Evolutionary conservation across 2,329 filamentous ascomycete genomes (phyloP).

Genomic region (Camillea tinctor): DNA sequence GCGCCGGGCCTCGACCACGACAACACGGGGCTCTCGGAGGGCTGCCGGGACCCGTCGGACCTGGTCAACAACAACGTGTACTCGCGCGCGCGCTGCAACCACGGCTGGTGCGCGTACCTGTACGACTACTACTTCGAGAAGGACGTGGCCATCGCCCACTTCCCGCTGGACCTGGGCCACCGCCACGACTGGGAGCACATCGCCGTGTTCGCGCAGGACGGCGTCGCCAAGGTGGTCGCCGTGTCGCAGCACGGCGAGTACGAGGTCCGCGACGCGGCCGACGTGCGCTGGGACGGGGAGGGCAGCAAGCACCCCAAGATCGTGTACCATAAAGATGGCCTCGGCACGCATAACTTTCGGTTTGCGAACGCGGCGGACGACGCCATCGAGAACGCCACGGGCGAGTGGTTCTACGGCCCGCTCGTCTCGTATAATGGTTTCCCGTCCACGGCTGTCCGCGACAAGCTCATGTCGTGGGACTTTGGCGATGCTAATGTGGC

Average conservation of each 20-base stretch:
- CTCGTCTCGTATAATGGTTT: slow-evolving; percentile 31
- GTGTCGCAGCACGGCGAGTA: slow-evolving; percentile 32
- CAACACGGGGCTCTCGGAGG: slow-evolving; percentile 25
- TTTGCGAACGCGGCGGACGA: slow-evolving; percentile 30
- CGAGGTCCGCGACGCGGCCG: slow-evolving; percentile 22
- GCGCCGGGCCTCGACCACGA: slow-evolving; percentile 31
- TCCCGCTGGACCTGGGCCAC: slow-evolving; percentile 35
- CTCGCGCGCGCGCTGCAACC: slow-evolving; percentile 42
- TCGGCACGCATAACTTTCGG: slow-evolving; percentile 30
- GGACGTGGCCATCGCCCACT: slow-evolving; percentile 34
- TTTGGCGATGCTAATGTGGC: slow-evolving; percentile 28
- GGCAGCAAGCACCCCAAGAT: slow-evolving; percentile 25
- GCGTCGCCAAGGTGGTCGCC: slow-evolving; percentile 25
- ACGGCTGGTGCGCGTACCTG: slow-evolving; percentile 43
- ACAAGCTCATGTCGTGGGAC: slow-evolving; percentile 26
- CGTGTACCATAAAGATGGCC: slow-evolving; percentile 33
- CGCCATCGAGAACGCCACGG: slow-evolving; percentile 29
- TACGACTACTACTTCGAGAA: slow-evolving; percentile 50
- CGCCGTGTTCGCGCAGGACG: slow-evolving; percentile 28
- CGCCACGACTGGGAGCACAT: slow-evolving; percentile 39
- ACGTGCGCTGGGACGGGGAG: slow-evolving; percentile 30
- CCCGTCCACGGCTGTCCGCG: slow-evolving; percentile 24
- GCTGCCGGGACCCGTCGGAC: slow-evolving; percentile 35
- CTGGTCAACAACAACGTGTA: slow-evolving; percentile 43
- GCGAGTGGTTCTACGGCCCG: slow-evolving; percentile 30